A percentile compares a stretch with the other conserved stretches of the same genome.
phyloP scores from a whole-genome alignment of 1,284 basidiomycete species.

The Trametes sp. region DNA sequence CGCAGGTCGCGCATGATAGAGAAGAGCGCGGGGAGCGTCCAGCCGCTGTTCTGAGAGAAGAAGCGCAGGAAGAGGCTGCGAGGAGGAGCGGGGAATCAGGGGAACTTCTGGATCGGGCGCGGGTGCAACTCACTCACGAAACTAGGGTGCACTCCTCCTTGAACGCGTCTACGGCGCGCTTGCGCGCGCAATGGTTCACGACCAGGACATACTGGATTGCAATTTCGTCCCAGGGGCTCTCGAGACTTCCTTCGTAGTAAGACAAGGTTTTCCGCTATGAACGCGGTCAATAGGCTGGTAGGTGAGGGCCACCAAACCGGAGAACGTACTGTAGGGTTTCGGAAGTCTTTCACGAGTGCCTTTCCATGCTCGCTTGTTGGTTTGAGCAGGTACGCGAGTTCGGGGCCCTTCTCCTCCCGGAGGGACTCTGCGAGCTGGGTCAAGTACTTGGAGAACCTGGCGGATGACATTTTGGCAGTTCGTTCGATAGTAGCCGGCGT shows the following conservation, averaged over 20 bases:
- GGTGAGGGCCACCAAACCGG: no score
- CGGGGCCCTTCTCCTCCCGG: slow-evolving; percentile 67
- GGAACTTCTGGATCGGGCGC: slow-evolving; percentile 23
- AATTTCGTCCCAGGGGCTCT: slow-evolving; percentile 83
- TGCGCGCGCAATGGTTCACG: slow-evolving; percentile 70
- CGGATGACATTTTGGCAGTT: slow-evolving; percentile 44
- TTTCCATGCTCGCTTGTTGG: slow-evolving; percentile 79
- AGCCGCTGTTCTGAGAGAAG: slow-evolving; percentile 79
- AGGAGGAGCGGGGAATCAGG: slow-evolving; percentile 14
- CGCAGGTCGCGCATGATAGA: slow-evolving; percentile 81
- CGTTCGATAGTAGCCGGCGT: not conserved
- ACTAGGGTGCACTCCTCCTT: slow-evolving; percentile 62
- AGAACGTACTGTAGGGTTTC: slow-evolving; percentile 65
- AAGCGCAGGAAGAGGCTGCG: slow-evolving; percentile 77
- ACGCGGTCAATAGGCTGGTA: not conserved
- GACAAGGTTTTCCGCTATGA: slow-evolving; percentile 56
- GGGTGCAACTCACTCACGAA: slow-evolving; percentile 36
- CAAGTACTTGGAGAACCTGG: slow-evolving; percentile 68
- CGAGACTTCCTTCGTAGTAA: slow-evolving; percentile 68
- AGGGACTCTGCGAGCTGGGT: slow-evolving; percentile 68
- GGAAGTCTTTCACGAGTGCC: slow-evolving; percentile 73
- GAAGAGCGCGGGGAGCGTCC: slow-evolving; percentile 84
- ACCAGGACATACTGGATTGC: slow-evolving; percentile 80
- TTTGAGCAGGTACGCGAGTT: slow-evolving; percentile 74
- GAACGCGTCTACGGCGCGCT: slow-evolving; percentile 74